phyloP scores from a whole-genome alignment of 495 filamentous ascomycete genomes.

The Pseudevernia furfuracea region DNA sequence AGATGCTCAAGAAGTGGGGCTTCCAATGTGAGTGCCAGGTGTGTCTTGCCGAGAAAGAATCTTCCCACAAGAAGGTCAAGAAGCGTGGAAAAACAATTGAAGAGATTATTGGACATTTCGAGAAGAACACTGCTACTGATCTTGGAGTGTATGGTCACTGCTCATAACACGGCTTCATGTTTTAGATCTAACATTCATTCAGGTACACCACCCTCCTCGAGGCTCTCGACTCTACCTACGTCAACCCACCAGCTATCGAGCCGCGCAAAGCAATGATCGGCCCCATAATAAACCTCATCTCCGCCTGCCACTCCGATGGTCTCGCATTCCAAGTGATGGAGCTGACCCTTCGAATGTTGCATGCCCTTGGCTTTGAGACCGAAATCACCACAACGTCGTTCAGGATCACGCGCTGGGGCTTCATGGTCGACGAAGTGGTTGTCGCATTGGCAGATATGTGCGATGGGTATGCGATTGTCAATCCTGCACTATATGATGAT shows the following conservation, averaged over 20 bases:
- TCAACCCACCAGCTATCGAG: neutral
- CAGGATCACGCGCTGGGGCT: conserved; percentile 12
- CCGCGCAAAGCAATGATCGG: conserved; percentile 4
- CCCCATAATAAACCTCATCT: conserved; percentile 13
- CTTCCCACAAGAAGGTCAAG: neutral
- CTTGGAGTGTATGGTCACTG: neutral
- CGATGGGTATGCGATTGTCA: conserved; percentile 1
- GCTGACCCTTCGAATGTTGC: conserved; percentile 4
- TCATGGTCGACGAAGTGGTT: conserved; percentile 15
- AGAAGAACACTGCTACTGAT: neutral
- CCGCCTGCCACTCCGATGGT: neutral
- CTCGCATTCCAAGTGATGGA: neutral
- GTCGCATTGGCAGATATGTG: conserved; percentile 12
- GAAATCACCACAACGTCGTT: neutral
- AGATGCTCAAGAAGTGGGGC: conserved; percentile 34
- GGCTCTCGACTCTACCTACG: conserved; percentile 10
- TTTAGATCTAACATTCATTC: neutral
- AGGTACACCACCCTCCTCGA: neutral
- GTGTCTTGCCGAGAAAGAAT: conserved; percentile 27
- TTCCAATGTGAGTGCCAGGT: conserved; percentile 43
- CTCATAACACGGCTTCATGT: neutral
- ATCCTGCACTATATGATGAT: neutral
- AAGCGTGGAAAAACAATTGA: neutral
- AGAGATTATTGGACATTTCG: neutral
- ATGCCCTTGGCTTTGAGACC: conserved; percentile 13